Percentiles rank a stretch among this genome's conserved stretches.
Conservation (phyloP, 495 filamentous ascomycete genomes). For the Penicillium pancosmium region DNA sequence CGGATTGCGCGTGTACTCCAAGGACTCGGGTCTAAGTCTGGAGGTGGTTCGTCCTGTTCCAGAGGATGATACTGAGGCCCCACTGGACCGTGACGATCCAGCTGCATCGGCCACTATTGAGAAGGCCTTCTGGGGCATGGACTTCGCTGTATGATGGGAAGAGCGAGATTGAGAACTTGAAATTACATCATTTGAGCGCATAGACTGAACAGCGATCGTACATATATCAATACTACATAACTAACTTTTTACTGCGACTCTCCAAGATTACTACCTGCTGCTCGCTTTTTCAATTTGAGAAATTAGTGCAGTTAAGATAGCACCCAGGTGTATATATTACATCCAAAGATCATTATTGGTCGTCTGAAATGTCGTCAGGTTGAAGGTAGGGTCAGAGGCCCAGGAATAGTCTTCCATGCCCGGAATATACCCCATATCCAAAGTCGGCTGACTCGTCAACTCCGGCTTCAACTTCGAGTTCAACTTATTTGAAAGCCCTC, state of each 20-base stretch:
- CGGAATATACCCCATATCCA: background rate
- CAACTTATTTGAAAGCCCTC: slow-evolving; percentile 17
- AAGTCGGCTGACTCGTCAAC: background rate
- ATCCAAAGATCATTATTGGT: background rate
- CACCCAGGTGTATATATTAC: background rate
- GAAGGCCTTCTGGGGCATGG: slow-evolving; percentile 24
- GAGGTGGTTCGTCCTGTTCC: slow-evolving; percentile 58
- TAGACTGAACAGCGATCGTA: no score
- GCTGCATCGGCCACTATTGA: slow-evolving; percentile 43
- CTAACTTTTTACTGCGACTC: no score
- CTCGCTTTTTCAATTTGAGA: no score
- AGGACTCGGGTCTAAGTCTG: slow-evolving; percentile 55
- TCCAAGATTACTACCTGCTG: no score
- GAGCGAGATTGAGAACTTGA: background rate
- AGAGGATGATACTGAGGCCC: slow-evolving; percentile 50
- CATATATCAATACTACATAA: no score
- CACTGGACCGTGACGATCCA: slow-evolving; percentile 58
- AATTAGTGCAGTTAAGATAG: no score
- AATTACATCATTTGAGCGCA: background rate
- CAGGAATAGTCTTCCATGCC: background rate
- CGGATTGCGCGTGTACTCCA: slow-evolving; percentile 73
- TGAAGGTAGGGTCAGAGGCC: background rate
- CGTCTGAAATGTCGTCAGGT: background rate
- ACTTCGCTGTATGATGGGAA: background rate
- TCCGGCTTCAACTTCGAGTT: slow-evolving; percentile 10